Evolutionary conservation across 2,329 filamentous ascomycete species (phyloP).

Genomic region (Teratosphaeria gauchensis): DNA sequence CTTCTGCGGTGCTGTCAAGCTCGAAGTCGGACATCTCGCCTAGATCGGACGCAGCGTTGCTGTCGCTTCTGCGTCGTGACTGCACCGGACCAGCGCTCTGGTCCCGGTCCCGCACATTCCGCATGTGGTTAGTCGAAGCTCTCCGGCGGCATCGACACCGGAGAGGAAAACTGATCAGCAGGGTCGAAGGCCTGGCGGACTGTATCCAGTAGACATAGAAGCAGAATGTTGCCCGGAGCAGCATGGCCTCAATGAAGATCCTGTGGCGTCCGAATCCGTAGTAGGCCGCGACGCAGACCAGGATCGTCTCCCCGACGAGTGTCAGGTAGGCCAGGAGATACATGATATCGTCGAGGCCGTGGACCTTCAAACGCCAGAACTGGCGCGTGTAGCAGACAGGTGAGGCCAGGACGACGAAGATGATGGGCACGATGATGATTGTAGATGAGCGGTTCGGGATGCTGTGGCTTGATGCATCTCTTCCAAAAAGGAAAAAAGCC

Average conservation of each 20-base stretch:
- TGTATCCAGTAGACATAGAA: background rate
- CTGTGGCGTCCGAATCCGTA: constrained; percentile 15
- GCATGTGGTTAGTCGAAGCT: background rate
- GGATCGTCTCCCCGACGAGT: constrained; percentile 11
- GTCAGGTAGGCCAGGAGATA: constrained; percentile 11
- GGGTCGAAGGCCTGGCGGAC: background rate
- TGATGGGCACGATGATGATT: constrained; percentile 1
- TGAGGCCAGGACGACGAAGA: constrained; percentile 6
- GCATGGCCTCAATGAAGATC: background rate
- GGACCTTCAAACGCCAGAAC: constrained; percentile 10
- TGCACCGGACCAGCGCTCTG: background rate
- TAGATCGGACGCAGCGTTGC: background rate
- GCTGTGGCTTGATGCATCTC: too few relatives aligned
- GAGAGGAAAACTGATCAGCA: background rate
- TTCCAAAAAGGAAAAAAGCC: background rate
- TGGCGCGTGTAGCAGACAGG: constrained; percentile 4
- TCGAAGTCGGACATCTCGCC: background rate
- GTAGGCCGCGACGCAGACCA: constrained; percentile 13
- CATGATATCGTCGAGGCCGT: constrained; percentile 15
- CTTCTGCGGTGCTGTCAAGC: background rate
- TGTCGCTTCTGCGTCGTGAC: background rate
- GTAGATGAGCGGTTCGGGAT: background rate
- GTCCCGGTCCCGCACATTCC: background rate
- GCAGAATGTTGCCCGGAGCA: background rate
- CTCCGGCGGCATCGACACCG: background rate